Base-by-base conservation (phyloP, 805 yeast species). In the Maudiozyma saulgeensis region DNA sequence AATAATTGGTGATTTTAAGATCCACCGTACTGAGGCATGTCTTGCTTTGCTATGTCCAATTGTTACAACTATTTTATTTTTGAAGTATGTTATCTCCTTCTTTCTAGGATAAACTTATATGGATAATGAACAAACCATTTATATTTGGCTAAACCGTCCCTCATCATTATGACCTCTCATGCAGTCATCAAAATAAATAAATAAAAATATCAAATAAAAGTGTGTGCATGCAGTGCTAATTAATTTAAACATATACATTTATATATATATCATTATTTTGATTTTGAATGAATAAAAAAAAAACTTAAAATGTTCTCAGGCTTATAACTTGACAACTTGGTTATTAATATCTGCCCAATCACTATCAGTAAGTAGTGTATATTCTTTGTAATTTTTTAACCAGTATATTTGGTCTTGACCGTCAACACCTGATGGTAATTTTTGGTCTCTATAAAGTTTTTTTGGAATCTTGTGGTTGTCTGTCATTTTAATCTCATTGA, bases 381-480 rank as follows among this genome's bases (percentile, higher is more conserved):
- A 89, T 35, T 56, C 53, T 28, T 56, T 58, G 19, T 69, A 71
- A 47, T 72, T 71, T 55, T 79, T 77, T 53, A 89, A 71, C 85
- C 91, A 88, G 68, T 78, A 90, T 38, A 89, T 77, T 18, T 68
- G 60, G 46, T 86, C 91, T 25, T 68, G 65, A 4, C 81, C 82
- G 41, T 68, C 62, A 28, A 69, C 75, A 46, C 95, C 95, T 62
- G 76, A 75, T 50, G 96, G 87, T 46, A 84, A 66, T 8, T 72
- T 72, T 51, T 85, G 89, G 56, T 82, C 78, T 64, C 84, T 80
- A 62, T 79, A 85, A 32, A 69, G 67, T 58, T 79, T 81, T 66
- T 85, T 86, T 12, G 84, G 77, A 13, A 90, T 79, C 70, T 90
- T 90, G 68, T 87, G 90, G 63, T 86, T 91, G 54, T 87, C 91